Evolutionary conservation across 495 filamentous ascomycete genomes (phyloP).

Genomic region (Acidiella bohemica): DNA sequence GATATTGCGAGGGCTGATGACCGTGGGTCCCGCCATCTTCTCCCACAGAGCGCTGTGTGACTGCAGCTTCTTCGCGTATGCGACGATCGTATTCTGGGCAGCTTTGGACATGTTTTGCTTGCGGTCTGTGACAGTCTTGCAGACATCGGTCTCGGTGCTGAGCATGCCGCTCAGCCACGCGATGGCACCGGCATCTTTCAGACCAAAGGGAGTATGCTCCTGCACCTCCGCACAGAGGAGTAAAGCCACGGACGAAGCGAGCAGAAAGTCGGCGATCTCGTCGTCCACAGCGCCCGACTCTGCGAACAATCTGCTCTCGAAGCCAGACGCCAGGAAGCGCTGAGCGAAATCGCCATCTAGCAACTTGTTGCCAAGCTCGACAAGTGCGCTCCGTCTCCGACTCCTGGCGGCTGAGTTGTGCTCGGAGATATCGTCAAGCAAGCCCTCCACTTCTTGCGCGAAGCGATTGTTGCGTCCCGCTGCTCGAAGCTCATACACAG

Average conservation of each 20-base stretch:
- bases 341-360: constrained; percentile 58
- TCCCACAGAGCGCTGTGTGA: constrained; percentile 44
- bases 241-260: constrained; percentile 41
- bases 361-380: constrained; percentile 43
- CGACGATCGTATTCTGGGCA: constrained; percentile 38
- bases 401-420: constrained; percentile 34
- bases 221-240: constrained; percentile 40
- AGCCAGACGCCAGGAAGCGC: constrained; percentile 63
- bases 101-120: constrained; percentile 57
- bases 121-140: constrained; percentile 43
- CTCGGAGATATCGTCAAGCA: constrained; percentile 70
- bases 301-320: constrained; percentile 51
- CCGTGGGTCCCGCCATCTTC: constrained; percentile 34
- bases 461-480: constrained; percentile 76
- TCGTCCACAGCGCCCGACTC: constrained; percentile 26
- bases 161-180: constrained; percentile 42
- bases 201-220: constrained; percentile 34
- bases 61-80: constrained; percentile 36
- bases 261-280: constrained; percentile 42
- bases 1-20: constrained; percentile 48
- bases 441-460: constrained; percentile 61
- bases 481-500: constrained; percentile 79
- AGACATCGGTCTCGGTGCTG: constrained; percentile 38
- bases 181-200: constrained; percentile 28
- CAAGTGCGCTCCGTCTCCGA: constrained; percentile 38